phyloP scores from a whole-genome alignment of 2,329 filamentous ascomycete genomes.

The Ophiostoma quercus region DNA sequence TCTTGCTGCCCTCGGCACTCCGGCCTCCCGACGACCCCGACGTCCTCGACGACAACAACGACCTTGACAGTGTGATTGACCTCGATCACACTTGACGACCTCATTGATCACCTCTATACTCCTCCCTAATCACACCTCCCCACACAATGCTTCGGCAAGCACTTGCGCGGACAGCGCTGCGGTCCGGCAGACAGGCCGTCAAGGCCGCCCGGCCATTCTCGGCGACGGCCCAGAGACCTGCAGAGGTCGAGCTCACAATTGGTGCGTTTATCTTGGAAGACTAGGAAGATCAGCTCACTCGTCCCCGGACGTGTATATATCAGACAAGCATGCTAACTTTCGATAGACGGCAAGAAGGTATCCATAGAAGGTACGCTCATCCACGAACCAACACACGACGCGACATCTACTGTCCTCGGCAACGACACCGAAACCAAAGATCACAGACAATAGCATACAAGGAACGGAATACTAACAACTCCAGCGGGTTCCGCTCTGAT shows the following conservation, averaged over 20 bases:
- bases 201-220: constrained; percentile 72
- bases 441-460: background rate
- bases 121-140: constrained; percentile 22
- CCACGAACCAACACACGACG: background rate
- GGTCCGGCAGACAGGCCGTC: constrained; percentile 55
- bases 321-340: constrained; percentile 12
- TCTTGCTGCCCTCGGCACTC: constrained; percentile 11
- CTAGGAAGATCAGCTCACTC: background rate
- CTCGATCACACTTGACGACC: background rate
- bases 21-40: constrained; percentile 9
- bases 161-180: constrained; percentile 63
- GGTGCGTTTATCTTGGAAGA: constrained; percentile 49
- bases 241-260: constrained; percentile 95
- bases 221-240: constrained; percentile 69
- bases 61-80: constrained; percentile 19
- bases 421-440: background rate
- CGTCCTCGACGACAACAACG: constrained; percentile 12
- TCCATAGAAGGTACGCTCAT: constrained; percentile 78
- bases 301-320: constrained; percentile 16
- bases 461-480: background rate
- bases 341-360: constrained; percentile 89
- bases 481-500: constrained; percentile 92
- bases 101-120: background rate
- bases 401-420: background rate
- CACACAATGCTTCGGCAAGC: constrained; percentile 62